phyloP scores from a whole-genome alignment of 108 stramenopile species.

The Nannochloropsis gaditana region DNA sequence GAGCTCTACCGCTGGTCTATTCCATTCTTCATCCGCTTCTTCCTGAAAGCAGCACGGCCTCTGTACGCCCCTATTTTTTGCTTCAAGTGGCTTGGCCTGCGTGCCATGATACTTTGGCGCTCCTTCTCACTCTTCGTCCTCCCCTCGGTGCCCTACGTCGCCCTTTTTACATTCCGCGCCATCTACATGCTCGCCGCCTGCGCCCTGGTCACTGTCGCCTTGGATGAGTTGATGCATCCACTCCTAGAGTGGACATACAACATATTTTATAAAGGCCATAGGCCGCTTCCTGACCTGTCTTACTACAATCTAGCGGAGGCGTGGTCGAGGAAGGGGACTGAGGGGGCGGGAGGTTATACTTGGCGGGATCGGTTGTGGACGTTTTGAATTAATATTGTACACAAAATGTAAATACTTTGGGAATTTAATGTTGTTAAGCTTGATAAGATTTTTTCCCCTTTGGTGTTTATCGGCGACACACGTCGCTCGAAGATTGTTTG shows the following conservation, averaged over 20 bases:
- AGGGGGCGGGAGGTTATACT: background rate
- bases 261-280: background rate
- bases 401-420: no score
- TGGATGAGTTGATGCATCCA: constrained; percentile 14
- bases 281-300: background rate
- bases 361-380: constrained; percentile 19
- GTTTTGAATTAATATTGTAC: background rate
- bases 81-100: background rate
- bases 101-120: background rate
- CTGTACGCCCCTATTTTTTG: background rate
- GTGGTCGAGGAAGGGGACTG: background rate
- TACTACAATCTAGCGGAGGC: background rate
- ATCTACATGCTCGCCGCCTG: background rate
- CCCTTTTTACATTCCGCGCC: background rate
- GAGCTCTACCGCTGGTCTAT: background rate
- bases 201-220: constrained; percentile 4
- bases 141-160: background rate
- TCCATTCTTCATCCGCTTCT: background rate
- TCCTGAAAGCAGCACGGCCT: background rate
- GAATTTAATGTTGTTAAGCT: no score
- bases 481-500: no score
- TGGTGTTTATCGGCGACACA: no score
- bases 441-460: no score
- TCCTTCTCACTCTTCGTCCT: constrained; percentile 1
- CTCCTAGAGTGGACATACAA: background rate